Evolutionary conservation across 1,139 yeast genomes (phyloP), one percentile per base, ranked within the genome.

Genomic region (Geotrichum fermentans): DNA sequence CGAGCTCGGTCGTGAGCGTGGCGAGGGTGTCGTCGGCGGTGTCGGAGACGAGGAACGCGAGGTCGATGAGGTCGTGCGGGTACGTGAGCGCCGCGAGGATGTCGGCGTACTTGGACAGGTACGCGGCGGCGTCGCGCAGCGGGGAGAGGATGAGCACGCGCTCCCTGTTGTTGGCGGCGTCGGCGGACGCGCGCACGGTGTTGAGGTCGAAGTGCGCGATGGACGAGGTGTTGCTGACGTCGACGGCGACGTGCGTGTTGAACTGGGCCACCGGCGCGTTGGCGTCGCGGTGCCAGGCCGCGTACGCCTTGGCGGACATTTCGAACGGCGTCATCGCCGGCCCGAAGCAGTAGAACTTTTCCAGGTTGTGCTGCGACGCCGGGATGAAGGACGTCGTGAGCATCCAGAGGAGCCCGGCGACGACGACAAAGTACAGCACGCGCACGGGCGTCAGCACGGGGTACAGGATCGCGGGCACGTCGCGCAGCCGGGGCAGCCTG

Each of bases 21-120:
- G 82, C 82, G 57, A 84, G 66, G 0, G 96, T 87, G 41, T 73
- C 73, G 61, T 87, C 95, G 2, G 47, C 73, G 78, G 55, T 81
- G 66, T 88, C 96, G 47, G 92, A 82, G 5, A 88, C 92, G 61
- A 88, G 72, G 61, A 88, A 87, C 28, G 92, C 95, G 56, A 88
- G 73, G 67, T 88, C 96, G 52, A 88, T 83, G 56, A 85, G 71
- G 26, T 78, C 74, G 63, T 88, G 96, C 52, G 88, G 89, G 63
- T 88, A 88, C 1, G 95, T 83, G 64, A 88, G 72, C 64, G 86
- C 86, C 88, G 84, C 83, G 64, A 88, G 70, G 66, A 87, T 85
- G 61, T 83, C 83, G 69, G 88, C 86, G 71, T 90, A 88, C 73
- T 86, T 73, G 10, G 94, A 89, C 52, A 88, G 69, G 21, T 86